phyloP scores from a whole-genome alignment of 345 rosid species.

The Ceriops decandra region DNA sequence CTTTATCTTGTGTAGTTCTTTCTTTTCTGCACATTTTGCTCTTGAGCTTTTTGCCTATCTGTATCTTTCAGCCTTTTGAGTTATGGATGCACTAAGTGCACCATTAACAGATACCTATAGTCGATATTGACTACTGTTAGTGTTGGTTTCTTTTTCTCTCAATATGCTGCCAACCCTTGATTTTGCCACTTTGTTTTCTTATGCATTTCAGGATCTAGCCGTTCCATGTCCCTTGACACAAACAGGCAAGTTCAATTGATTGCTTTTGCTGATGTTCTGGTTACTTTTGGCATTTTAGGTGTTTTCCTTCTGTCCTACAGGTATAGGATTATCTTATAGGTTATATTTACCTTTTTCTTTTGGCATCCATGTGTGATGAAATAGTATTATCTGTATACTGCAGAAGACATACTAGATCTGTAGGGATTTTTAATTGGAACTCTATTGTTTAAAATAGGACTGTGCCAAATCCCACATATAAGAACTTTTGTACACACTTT shows the following conservation, averaged over 20 bases:
- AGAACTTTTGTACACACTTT: too few relatives aligned
- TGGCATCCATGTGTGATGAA: neutral
- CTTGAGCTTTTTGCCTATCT: neutral
- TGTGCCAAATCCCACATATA: too few relatives aligned
- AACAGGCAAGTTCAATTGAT: slow-evolving; percentile 41
- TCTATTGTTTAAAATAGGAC: neutral
- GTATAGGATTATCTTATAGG: neutral
- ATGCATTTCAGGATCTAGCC: slow-evolving; percentile 59
- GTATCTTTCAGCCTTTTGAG: neutral
- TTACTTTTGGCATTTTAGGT: neutral
- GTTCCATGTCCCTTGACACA: slow-evolving; percentile 49
- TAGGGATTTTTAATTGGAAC: neutral
- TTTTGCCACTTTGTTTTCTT: neutral
- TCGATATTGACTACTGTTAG: neutral
- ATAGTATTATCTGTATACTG: neutral
- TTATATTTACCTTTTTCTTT: neutral
- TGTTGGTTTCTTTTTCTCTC: too few relatives aligned
- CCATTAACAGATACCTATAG: neutral
- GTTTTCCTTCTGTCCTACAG: neutral
- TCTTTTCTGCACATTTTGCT: neutral
- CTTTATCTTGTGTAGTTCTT: neutral
- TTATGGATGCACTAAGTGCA: neutral
- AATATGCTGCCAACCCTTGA: neutral
- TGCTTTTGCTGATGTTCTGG: neutral
- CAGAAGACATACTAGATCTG: neutral